These are phyloP conservation scores for Hymenoscyphus scutula DNA, from an alignment of 2,329 filamentous ascomycete species.

Conservation along the genomic window DNA sequence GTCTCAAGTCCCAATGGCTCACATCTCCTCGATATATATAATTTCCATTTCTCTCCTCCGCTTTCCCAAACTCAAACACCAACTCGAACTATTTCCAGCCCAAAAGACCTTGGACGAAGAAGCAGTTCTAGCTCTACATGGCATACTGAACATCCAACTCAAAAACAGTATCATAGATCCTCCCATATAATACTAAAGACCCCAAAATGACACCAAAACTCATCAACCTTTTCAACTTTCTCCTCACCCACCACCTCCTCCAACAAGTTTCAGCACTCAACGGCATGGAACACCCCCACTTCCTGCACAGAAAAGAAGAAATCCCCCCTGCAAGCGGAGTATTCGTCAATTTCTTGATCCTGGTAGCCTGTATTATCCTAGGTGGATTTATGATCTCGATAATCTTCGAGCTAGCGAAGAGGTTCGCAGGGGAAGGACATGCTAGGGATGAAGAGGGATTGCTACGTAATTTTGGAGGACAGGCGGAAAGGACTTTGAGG, in stretches of 20 bases:
- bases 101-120: neutral
- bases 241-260: neutral
- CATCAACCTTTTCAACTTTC: neutral
- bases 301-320: neutral
- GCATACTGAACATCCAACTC: neutral
- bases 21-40: too few relatives aligned
- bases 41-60: too few relatives aligned
- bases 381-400: neutral
- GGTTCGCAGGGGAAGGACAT: neutral
- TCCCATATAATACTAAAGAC: neutral
- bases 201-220: neutral
- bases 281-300: neutral
- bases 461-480: neutral
- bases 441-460: neutral
- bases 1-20: too few relatives aligned
- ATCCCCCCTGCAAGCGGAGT: neutral
- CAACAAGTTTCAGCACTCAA: neutral
- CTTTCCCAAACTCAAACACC: too few relatives aligned
- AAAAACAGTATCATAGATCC: neutral
- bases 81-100: too few relatives aligned
- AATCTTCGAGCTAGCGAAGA: neutral
- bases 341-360: neutral
- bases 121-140: neutral
- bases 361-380: neutral
- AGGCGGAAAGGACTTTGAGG: neutral